These are phyloP conservation scores for Suillus weaverae DNA, from an alignment of 768 basidiomycete genomes.

Conservation along the genomic window DNA sequence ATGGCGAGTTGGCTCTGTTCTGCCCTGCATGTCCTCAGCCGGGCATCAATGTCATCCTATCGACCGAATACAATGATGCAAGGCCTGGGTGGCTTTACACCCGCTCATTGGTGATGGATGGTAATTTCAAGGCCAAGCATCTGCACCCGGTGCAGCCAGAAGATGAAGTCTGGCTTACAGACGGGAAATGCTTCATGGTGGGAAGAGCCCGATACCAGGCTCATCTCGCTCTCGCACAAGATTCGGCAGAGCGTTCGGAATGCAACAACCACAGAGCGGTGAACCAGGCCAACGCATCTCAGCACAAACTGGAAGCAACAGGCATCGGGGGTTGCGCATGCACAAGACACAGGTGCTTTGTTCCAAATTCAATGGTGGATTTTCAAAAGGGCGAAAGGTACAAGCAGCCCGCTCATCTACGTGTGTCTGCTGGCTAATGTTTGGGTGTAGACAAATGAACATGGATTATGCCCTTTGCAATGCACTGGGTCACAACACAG, in stretches of 20 bases:
- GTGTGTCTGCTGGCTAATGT: too few relatives aligned
- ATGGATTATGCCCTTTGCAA: slow-evolving; percentile 8
- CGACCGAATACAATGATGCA: background rate
- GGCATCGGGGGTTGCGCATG: slow-evolving; percentile 33
- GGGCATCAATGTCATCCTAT: background rate
- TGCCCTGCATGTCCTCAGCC: slow-evolving; percentile 10
- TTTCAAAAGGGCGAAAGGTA: slow-evolving; percentile 25
- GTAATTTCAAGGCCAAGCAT: background rate
- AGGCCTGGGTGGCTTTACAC: too few relatives aligned
- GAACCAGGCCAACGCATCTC: slow-evolving; percentile 14
- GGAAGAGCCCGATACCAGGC: background rate
- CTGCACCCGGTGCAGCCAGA: slow-evolving; percentile 9
- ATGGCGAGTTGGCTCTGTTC: background rate
- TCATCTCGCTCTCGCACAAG: background rate
- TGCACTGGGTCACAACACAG: slow-evolving; percentile 5
- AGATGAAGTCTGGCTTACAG: slow-evolving; percentile 17
- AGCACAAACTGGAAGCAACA: slow-evolving; percentile 22
- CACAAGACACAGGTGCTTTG: slow-evolving; percentile 31
- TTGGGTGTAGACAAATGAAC: background rate
- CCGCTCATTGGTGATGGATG: background rate
- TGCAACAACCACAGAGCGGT: slow-evolving; percentile 20
- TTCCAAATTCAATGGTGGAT: slow-evolving; percentile 16
- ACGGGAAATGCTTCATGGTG: slow-evolving; percentile 8
- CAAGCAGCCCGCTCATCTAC: too few relatives aligned
- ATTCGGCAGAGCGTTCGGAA: slow-evolving; percentile 2